Percentiles rank a stretch among this genome's conserved stretches.
These are phyloP conservation scores for Lotmaria passim DNA, from an alignment of 208 protist genomes.

Conservation along the genomic window DNA sequence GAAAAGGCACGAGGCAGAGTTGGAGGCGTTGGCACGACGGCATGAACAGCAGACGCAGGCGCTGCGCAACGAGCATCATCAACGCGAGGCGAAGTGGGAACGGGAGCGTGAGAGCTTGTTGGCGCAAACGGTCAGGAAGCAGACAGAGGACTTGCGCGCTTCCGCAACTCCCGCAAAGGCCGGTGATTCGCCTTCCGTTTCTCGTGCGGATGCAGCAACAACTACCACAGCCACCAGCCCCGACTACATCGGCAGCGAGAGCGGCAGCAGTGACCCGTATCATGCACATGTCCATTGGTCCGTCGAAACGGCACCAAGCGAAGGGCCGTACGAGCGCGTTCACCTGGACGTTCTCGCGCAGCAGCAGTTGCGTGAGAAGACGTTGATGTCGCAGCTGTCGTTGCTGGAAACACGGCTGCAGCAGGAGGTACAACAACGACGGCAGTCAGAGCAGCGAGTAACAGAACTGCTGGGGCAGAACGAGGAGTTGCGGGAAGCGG, in stretches of 20 bases:
- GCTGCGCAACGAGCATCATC: neutral
- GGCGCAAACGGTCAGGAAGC: neutral
- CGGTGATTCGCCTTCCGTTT: neutral
- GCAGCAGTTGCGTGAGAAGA: slow-evolving; percentile 30
- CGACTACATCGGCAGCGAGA: neutral
- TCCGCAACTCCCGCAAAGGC: neutral
- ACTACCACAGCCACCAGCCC: neutral
- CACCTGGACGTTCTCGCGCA: slow-evolving; percentile 21
- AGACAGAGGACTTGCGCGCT: neutral
- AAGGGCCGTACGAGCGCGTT: neutral
- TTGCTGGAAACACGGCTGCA: slow-evolving; percentile 12
- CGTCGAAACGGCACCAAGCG: neutral
- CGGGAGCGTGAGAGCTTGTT: neutral
- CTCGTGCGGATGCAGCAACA: neutral
- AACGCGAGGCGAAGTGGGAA: neutral
- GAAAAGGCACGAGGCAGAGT: neutral
- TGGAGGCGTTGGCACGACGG: neutral
- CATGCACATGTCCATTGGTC: neutral
- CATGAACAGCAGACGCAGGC: neutral
- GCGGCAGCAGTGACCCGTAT: too few relatives aligned
- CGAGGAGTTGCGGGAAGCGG: neutral
- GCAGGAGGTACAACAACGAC: slow-evolving; percentile 13
- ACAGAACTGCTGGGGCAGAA: slow-evolving; percentile 8
- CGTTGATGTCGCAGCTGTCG: slow-evolving; percentile 18
- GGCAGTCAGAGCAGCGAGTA: slow-evolving; percentile 10